Evolutionary conservation across 257 asterid genomes (phyloP), one percentile per base, ranked within the genome.

Genomic region (Petunia secreta): DNA sequence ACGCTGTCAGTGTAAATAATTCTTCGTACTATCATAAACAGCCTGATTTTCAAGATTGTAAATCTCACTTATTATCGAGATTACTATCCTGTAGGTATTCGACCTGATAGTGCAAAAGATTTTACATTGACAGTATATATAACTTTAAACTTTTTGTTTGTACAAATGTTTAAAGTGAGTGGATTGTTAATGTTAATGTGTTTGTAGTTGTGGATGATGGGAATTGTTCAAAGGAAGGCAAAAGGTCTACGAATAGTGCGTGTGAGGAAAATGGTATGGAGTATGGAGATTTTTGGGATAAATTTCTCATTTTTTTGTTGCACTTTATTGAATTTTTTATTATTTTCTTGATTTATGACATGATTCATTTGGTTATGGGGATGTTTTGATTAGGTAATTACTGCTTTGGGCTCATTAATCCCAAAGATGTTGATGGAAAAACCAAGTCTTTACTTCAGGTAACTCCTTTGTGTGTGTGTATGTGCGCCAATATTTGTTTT

Each of bases 391-490:
- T 83, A 95, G 99, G 92, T 77, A 83, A 84, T 60, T 86, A 80
- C 80, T 80, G 83, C 82, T 90, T 92, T 68, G 87, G 89, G 87
- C 92, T 92, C n/a, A 89, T 93, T 60, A 92, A 92, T 84, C 97
- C 99, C 4, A 93, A 87, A 76, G 92, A 91, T 79, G 82, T 89
- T 6, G 92, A 85, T 59, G 90, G 66, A 38, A 68, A 75, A 63
- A 87, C 94, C 82, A 89, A 87, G 88, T 81, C 85, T 73, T 89
- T 91, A 6, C 89, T 95, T 55, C 87, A 93, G 99, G 99, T 95
- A 85, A 64, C 44, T 36, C 73, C 8, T 34, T 44, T 11, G 36
- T 63, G 25, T 34, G 0, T 11, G 10, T 74, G 63, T 52, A 15
- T 82, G 3, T 44, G 71, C 36, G 37, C 57, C 57, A 36, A 11